These are phyloP conservation scores for Schizothecium vesticola DNA, from an alignment of 495 filamentous ascomycete species.

Conservation along the genomic window DNA sequence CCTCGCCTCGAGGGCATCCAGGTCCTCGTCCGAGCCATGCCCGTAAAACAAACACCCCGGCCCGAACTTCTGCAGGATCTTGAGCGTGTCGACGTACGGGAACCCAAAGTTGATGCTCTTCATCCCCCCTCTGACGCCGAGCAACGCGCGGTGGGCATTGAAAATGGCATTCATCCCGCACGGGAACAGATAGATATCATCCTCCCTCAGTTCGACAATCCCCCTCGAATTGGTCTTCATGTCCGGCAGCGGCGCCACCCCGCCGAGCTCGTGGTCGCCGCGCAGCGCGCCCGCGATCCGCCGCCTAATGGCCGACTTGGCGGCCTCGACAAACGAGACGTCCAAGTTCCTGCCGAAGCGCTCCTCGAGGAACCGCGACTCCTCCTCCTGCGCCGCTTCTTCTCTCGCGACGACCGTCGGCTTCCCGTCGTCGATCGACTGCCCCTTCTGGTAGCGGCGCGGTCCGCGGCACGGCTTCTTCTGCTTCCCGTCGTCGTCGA, in stretches of 20 bases:
- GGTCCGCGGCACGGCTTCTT: conserved; percentile 57
- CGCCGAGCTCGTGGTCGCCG: conserved; percentile 59
- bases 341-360: conserved; percentile 90
- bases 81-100: conserved; percentile 93
- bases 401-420: neutral
- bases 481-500: conserved; percentile 32
- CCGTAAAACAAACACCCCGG: conserved; percentile 91
- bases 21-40: conserved; percentile 69
- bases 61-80: conserved; percentile 90
- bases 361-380: conserved; percentile 82
- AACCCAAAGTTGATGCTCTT: conserved; percentile 79
- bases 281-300: conserved; percentile 86
- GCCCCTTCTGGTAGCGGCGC: conserved; percentile 61
- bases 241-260: conserved; percentile 26
- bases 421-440: conserved; percentile 41
- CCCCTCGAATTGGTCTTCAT: conserved; percentile 47
- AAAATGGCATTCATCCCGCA: conserved; percentile 95
- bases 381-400: conserved; percentile 48
- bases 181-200: conserved; percentile 85
- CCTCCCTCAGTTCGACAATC: conserved; percentile 68
- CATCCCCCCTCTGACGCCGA: conserved; percentile 51
- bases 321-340: conserved; percentile 65
- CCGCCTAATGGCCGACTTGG: conserved; percentile 77
- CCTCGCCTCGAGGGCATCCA: conserved; percentile 77
- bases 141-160: conserved; percentile 68